phyloP scores from a whole-genome alignment of 1,284 basidiomycete species.

The Puccinia polysora region DNA sequence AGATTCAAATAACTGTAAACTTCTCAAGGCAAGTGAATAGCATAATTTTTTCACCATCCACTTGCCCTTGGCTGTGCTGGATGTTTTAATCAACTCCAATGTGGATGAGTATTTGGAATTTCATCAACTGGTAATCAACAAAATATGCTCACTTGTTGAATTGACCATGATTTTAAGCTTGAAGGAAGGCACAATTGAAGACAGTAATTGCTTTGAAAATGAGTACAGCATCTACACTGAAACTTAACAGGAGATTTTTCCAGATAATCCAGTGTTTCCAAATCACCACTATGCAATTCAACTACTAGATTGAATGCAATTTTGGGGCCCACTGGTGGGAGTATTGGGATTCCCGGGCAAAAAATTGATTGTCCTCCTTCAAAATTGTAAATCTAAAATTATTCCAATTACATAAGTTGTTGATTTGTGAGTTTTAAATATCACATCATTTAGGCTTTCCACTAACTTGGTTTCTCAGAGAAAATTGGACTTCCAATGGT shows the following conservation, averaged over 20 bases:
- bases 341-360: constrained; percentile 43
- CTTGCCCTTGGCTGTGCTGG: constrained; percentile 37
- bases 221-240: constrained; percentile 16
- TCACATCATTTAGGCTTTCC: neutral
- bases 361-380: constrained; percentile 36
- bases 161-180: constrained; percentile 41
- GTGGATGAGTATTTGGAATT: neutral
- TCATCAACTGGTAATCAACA: constrained; percentile 5
- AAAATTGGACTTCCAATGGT: neutral
- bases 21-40: constrained; percentile 45
- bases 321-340: constrained; percentile 44
- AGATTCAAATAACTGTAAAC: constrained; percentile 43
- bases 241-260: constrained; percentile 12
- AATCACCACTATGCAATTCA: constrained; percentile 45
- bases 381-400: constrained; percentile 43
- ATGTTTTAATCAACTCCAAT: constrained; percentile 9
- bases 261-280: constrained; percentile 2
- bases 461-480: neutral
- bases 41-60: constrained; percentile 44
- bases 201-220: constrained; percentile 5
- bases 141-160: constrained; percentile 30
- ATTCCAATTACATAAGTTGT: too few species aligned
- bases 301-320: constrained; percentile 38
- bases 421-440: too few species aligned
- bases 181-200: constrained; percentile 15